Percentiles rank a stretch among this genome's conserved stretches.
Evolutionary conservation across 148 eudicot genomes (phyloP).

Genomic region (Diospyros kaki): DNA sequence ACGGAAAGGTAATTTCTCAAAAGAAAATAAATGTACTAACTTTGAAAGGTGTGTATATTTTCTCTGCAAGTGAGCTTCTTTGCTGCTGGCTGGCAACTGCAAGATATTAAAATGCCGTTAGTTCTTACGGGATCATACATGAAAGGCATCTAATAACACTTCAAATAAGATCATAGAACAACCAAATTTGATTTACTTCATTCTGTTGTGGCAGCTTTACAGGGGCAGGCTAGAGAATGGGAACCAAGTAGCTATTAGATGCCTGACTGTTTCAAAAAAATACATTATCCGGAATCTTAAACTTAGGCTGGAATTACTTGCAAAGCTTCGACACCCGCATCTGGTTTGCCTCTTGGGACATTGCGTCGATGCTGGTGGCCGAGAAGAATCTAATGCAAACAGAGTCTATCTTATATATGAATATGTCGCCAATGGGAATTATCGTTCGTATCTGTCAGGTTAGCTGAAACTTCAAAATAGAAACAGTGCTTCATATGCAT

Average conservation of each 20-base stretch:
- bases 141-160: too few relatives aligned
- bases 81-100: too few relatives aligned
- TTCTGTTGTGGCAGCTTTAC: slow-evolving; percentile 39
- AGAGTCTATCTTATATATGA: slow-evolving; percentile 65
- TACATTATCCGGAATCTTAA: slow-evolving; percentile 56
- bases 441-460: slow-evolving; percentile 51
- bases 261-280: slow-evolving; percentile 43
- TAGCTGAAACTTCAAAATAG: slow-evolving; percentile 10
- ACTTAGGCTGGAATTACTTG: slow-evolving; percentile 62
- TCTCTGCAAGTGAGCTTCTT: too few relatives aligned
- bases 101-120: too few relatives aligned
- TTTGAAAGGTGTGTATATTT: too few relatives aligned
- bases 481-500: too few relatives aligned
- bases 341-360: slow-evolving; percentile 67
- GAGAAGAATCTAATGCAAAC: slow-evolving; percentile 28
- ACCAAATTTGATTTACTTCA: neutral
- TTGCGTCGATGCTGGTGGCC: slow-evolving; percentile 44
- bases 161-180: too few relatives aligned
- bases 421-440: slow-evolving; percentile 50
- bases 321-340: slow-evolving; percentile 62
- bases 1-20: slow-evolving; percentile 53
- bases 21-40: neutral
- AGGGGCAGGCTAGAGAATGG: slow-evolving; percentile 62
- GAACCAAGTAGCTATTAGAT: slow-evolving; percentile 54
- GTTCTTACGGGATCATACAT: too few relatives aligned